Evolutionary conservation across 1,139 yeast species (phyloP), one percentile per base, ranked within the genome.

Genomic region (Chernovozyma sophiae-reginae): DNA sequence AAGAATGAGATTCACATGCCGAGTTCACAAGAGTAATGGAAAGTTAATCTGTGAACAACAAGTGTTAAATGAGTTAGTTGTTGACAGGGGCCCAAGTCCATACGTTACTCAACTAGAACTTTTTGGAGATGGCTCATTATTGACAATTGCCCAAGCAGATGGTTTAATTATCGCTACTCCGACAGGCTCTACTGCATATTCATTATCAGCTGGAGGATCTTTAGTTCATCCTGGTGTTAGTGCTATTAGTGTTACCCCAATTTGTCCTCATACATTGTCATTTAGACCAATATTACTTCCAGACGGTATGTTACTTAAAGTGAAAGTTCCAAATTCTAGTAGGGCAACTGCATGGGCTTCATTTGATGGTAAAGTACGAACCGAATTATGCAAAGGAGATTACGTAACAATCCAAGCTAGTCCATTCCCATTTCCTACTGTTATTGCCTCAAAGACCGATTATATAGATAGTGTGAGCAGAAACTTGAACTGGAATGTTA

Each of bases 141-240:
- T 86, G 39, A 86, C 96, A 0, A 82, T 86, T 14, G 95, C 92
- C 0, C 96, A 86, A 55, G 95, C 96, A 0, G 96, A 87, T 56
- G 96, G 96, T 0, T 60, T 87, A 23, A 86, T 87, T 41, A 72
- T 87, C 28, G 94, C 95, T 0, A 86, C 96, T 0, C 96, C 96
- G 4, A 87, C 96, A 0, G 96, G 96, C 0, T 85, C 95, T 2
- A 87, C 96, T 0, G 96, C 96, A 0, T 87, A 87, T 55, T 85
- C 95, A 1, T 65, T 87, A 27, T 82, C 94, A 29, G 96, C 96
- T 0, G 96, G 96, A 13, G 96, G 96, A 0, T 81, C 95, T 0
- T 68, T 87, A 35, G 94, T 87, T 2, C 95, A 87, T 49, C 96
- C 96, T 0, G 86, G 86, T 20, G 95, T 87, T 12, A 81, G 87